Conservation (phyloP, 2,329 filamentous ascomycete species). For the Salinomyces thailandicus region DNA sequence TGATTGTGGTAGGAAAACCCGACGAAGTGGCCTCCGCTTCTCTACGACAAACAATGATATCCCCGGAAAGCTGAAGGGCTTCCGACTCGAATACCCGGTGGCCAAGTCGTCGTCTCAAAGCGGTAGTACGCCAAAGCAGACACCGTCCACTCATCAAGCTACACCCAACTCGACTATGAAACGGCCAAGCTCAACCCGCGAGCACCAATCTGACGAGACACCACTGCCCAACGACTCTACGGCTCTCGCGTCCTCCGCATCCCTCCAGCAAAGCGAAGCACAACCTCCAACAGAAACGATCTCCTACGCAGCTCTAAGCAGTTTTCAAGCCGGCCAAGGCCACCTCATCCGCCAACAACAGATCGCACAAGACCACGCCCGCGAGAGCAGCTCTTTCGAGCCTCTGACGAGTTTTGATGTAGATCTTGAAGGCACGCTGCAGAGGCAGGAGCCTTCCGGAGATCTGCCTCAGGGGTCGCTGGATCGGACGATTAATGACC, state of each 20-base stretch:
- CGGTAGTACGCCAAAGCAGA: no score
- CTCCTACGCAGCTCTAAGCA: no score
- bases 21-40: conserved; percentile 18
- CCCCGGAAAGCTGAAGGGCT: neutral
- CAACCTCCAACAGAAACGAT: no score
- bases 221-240: no score
- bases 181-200: no score
- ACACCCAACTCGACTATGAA: neutral
- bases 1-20: conserved; percentile 1
- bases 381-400: no score
- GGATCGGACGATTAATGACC: conserved; percentile 1
- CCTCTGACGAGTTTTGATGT: neutral
- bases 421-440: no score
- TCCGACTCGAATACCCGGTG: neutral
- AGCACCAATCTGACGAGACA: no score
- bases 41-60: conserved; percentile 3
- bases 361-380: no score
- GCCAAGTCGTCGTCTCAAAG: neutral
- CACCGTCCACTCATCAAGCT: neutral
- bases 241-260: neutral
- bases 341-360: no score
- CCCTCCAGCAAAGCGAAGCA: neutral
- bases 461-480: neutral
- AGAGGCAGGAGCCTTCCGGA: no score
- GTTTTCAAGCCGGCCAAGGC: neutral